Evolutionary conservation across 1,139 yeast genomes (phyloP).

Genomic region (Hanseniaspora gamundiae): DNA sequence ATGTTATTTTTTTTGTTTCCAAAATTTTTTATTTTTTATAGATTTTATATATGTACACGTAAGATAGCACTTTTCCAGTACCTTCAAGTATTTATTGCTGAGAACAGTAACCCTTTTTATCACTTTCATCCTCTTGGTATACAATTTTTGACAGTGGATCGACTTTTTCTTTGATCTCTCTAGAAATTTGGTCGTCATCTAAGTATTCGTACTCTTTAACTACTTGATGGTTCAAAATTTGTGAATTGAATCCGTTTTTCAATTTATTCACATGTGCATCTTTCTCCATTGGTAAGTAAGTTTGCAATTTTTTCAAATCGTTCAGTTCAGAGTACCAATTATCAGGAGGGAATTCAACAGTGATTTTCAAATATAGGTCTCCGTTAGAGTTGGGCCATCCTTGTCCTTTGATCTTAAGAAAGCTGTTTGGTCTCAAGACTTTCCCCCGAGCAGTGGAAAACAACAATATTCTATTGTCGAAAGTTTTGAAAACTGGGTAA

Average conservation of each 20-base stretch:
- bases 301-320: conserved; percentile 41
- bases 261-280: too few relatives aligned
- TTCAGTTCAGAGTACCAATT: conserved; percentile 64
- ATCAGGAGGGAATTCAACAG: conserved; percentile 74
- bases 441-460: conserved; percentile 59
- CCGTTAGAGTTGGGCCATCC: conserved; percentile 79
- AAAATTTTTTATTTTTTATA: neutral
- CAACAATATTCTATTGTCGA: conserved; percentile 68
- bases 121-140: neutral
- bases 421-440: conserved; percentile 71
- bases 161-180: neutral
- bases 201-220: neutral
- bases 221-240: neutral
- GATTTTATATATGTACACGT: too few relatives aligned
- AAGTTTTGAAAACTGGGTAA: conserved; percentile 52
- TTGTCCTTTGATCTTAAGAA: conserved; percentile 53
- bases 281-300: conserved; percentile 44
- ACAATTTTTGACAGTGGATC: neutral
- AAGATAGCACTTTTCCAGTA: neutral
- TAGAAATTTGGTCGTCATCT: neutral
- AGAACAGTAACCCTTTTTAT: neutral
- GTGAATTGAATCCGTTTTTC: neutral
- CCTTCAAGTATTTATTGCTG: too few relatives aligned
- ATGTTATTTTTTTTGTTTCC: neutral
- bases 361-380: conserved; percentile 58